A percentile compares a stretch with the other conserved stretches of the same genome.
Evolutionary conservation across 2,329 filamentous ascomycete species (phyloP).

Genomic region (Metarhizium robertsii): DNA sequence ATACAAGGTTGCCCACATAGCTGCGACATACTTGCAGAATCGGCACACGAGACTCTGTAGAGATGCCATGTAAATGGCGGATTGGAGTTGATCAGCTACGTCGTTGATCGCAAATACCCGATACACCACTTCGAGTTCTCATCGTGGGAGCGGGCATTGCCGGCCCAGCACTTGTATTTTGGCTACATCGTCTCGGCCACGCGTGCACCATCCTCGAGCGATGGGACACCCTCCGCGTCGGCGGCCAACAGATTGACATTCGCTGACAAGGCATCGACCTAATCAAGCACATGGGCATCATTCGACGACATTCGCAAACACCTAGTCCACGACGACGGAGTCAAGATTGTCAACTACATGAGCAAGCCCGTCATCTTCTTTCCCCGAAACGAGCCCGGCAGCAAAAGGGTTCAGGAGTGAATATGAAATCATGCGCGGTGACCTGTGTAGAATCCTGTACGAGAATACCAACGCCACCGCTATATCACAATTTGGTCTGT

Average conservation of each 20-base stretch:
- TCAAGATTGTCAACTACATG: background rate
- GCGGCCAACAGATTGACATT: constrained; percentile 46
- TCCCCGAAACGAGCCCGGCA: constrained; percentile 24
- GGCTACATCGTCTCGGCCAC: constrained; percentile 31
- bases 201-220: constrained; percentile 33
- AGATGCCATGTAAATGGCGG: too few species aligned
- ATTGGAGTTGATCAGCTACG: too few species aligned
- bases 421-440: constrained; percentile 51
- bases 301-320: background rate
- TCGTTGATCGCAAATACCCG: background rate
- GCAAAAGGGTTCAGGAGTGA: constrained; percentile 42
- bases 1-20: background rate
- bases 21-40: too few species aligned
- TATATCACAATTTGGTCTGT: constrained; percentile 20
- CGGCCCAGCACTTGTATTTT: constrained; percentile 37
- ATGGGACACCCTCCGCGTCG: constrained; percentile 29
- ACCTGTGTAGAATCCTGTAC: constrained; percentile 42
- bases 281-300: constrained; percentile 22
- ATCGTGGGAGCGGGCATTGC: constrained; percentile 24
- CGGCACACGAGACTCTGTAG: too few species aligned
- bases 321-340: background rate
- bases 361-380: constrained; percentile 26
- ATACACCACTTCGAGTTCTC: constrained; percentile 14
- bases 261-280: constrained; percentile 40
- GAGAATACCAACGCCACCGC: constrained; percentile 22